Evolutionary conservation across 495 filamentous ascomycete genomes (phyloP), one percentile per base, ranked within the genome.

Genomic region (Neurospora sublineolata): DNA sequence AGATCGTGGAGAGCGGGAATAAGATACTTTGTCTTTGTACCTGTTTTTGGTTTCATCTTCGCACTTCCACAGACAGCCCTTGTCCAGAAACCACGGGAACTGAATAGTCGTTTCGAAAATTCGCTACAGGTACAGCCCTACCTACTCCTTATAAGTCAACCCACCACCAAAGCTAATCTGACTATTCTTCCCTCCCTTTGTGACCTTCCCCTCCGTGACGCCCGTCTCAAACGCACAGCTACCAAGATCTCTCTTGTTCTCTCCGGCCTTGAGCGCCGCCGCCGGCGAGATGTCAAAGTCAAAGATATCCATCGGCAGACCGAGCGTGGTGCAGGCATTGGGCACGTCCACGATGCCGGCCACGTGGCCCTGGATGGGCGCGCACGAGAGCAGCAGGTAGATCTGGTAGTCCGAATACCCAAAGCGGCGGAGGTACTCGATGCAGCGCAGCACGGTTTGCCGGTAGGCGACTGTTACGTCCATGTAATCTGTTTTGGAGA

Each of bases 271-370:
- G 0, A 36, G 41, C 18, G 80, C 78, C 3, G 87, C 87, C 40
- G 86, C 83, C 0, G 94, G 93, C 69, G 89, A 87, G 73, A 97
- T 94, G 79, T 97, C 94, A 79, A 98, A 96, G 77, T 95, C 93
- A 75, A 97, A 97, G 69, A 98, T 97, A 83, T 98, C 94, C 85
- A 96, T 93, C 14, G 94, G 94, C 44, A 98, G 80, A 0, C 93
- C 92, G 70, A 97, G 82, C 4, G 94, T 97, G 37, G 93, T 97
- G 78, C 94, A 97, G 0, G 94, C 93, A 79, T 88, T 88, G 12
- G 87, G 85, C 64, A 97, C 92, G 80, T 97, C 94, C 39, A 97
- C 94, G 72, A 97, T 88, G 0, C 94, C 94, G n/a, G 93, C 94
- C 71, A 98, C 87, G 81, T 97, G 94, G 3, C 94, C 94, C 82